Base-by-base conservation (phyloP, 257 asterid species). In the Solanum corneliomulleri region DNA sequence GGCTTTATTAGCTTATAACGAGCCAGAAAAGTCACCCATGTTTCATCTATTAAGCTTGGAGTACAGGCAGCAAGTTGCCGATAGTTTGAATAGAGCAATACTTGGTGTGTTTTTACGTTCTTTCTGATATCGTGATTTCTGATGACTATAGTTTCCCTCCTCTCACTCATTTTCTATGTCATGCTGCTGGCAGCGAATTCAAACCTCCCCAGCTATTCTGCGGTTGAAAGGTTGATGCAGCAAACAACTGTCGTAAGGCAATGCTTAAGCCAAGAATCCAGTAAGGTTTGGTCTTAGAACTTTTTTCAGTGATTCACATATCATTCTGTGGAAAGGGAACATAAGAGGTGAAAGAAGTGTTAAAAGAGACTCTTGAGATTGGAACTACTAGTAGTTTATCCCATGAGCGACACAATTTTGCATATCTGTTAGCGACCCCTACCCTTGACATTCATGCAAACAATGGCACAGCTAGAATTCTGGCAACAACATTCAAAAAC, bases 21-120 rank as follows among this genome's bases (percentile, higher is more conserved):
- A 96, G 74, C 99, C 99, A 74, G 96, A 94, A 90, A 97, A 93
- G 88, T 94, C 98, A 37, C 98, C 98, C 35, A 92, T 97, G 98
- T 94, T 95, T 91, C 96, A 95, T 91, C 95, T 95, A 60, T 89
- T 95, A 85, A 91, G 97, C 93, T 85, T 89, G 47, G 98, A 97
- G 85, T 94, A 93, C 89, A 92, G 96, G 78, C 96, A 97, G 83
- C 70, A 90, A n/a, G 96, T 97, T 90, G 98, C 97, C 9, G 98
- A 95, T 86, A 89, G 91, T 93, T 92, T 97, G 89, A 97, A 97
- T 93, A 89, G 96, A 87, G 97, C 97, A 64, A 90, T 97, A 86
- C 97, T 97, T 66, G 98, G 98, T 96, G 90, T 70, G 92, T 83
- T 25, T 20, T 44, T 29, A 39, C 3, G 16, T 70, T 68, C 42